These are phyloP conservation scores for Mariannaea sp. DNA, from an alignment of 2,329 filamentous ascomycete genomes.

Conservation along the genomic window DNA sequence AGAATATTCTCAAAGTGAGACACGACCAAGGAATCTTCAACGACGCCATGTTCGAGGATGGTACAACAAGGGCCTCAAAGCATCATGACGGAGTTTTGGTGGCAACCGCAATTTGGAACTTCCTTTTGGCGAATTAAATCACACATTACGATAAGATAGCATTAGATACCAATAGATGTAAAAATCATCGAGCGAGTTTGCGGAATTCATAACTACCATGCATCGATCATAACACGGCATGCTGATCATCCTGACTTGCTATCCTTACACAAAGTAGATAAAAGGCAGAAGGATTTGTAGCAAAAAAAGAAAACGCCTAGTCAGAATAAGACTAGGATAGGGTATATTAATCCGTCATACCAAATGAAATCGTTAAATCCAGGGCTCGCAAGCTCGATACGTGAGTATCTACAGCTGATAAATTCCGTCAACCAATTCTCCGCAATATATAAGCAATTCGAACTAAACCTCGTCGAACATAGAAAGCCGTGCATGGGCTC, in stretches of 20 bases:
- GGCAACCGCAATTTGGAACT: conserved; percentile 36
- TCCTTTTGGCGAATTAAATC: conserved; percentile 24
- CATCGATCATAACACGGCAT: no score
- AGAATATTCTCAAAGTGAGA: conserved; percentile 37
- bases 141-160: background rate
- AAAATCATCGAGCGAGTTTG: background rate
- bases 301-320: background rate
- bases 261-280: no score
- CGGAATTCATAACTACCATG: background rate
- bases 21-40: conserved; percentile 36
- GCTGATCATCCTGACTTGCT: no score
- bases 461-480: no score
- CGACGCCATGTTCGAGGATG: conserved; percentile 36
- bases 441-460: no score
- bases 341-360: background rate
- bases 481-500: no score
- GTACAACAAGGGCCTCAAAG: conserved; percentile 32
- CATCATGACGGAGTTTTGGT: conserved; percentile 39
- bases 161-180: background rate
- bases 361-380: background rate
- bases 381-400: background rate
- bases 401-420: background rate
- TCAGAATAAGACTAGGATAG: background rate
- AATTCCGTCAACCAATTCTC: no score
- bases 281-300: background rate